Percentiles rank a stretch among this genome's conserved stretches.
These are phyloP conservation scores for Vanrija pseudolonga DNA, from an alignment of 1,284 basidiomycete species.

Conservation along the genomic window DNA sequence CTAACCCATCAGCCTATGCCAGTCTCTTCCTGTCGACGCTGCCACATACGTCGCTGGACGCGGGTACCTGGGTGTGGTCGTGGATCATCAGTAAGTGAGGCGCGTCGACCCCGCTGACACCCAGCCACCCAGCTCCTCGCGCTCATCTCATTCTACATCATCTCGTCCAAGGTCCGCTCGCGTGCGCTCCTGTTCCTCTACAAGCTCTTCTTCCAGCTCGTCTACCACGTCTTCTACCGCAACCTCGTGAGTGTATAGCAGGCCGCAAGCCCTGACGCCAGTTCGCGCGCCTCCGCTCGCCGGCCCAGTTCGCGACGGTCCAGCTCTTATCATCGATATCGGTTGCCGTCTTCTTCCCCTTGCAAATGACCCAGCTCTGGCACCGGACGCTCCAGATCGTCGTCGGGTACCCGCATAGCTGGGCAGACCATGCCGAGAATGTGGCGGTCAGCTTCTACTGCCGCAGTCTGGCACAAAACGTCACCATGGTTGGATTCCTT, in stretches of 20 bases:
- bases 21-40: constrained; percentile 55
- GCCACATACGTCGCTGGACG: constrained; percentile 56
- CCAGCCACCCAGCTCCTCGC: constrained; percentile 52
- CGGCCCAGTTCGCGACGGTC: constrained; percentile 53
- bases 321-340: constrained; percentile 55
- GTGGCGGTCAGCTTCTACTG: constrained; percentile 54
- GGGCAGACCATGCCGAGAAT: constrained; percentile 54
- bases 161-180: constrained; percentile 54
- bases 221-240: constrained; percentile 50
- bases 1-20: constrained; percentile 49
- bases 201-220: constrained; percentile 51
- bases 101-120: background rate
- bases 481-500: constrained; percentile 52
- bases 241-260: constrained; percentile 38
- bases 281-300: constrained; percentile 47
- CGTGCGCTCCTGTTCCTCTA: constrained; percentile 56
- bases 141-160: constrained; percentile 52
- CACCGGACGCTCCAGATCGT: constrained; percentile 50
- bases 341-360: constrained; percentile 55
- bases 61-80: constrained; percentile 56
- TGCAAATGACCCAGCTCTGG: constrained; percentile 54
- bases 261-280: constrained; percentile 8
- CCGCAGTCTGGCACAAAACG: constrained; percentile 57
- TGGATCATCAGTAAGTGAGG: constrained; percentile 51
- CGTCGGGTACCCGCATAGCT: constrained; percentile 51